Evolutionary conservation across 768 basidiomycete genomes (phyloP).

Genomic region (Naematelia encephala): DNA sequence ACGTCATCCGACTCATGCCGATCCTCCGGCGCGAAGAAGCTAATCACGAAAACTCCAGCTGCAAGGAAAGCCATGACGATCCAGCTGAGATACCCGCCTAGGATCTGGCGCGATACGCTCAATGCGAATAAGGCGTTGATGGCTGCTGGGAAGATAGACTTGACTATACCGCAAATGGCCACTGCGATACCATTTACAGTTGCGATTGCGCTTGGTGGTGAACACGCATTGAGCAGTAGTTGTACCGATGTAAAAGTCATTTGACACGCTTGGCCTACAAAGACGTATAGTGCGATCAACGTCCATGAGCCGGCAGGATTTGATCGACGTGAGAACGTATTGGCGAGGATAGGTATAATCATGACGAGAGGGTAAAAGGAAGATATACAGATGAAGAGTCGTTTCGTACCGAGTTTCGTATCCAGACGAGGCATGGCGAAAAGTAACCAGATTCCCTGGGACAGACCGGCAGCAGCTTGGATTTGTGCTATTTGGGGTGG

Average conservation of each 20-base stretch:
- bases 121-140: constrained; percentile 25
- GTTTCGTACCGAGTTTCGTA: constrained; percentile 16
- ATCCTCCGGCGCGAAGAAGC: constrained; percentile 11
- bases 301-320: constrained; percentile 3
- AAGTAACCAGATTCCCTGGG: constrained; percentile 25
- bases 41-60: constrained; percentile 13
- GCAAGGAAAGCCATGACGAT: constrained; percentile 15
- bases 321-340: constrained; percentile 11
- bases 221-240: constrained; percentile 21
- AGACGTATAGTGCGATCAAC: constrained; percentile 14
- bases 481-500: constrained; percentile 22
- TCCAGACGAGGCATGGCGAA: constrained; percentile 23
- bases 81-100: constrained; percentile 22
- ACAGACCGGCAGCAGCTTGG: constrained; percentile 14
- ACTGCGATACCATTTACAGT: constrained; percentile 23
- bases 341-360: constrained; percentile 18
- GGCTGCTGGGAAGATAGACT: constrained; percentile 24
- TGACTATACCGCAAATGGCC: constrained; percentile 23
- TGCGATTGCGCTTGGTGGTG: constrained; percentile 20
- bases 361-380: constrained; percentile 18
- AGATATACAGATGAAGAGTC: constrained; percentile 14
- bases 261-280: constrained; percentile 13
- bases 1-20: not conserved
- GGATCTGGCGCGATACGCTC: constrained; percentile 16
- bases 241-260: constrained; percentile 31